These are phyloP conservation scores for Pisolithus albus DNA, from an alignment of 768 basidiomycete genomes.

Conservation along the genomic window DNA sequence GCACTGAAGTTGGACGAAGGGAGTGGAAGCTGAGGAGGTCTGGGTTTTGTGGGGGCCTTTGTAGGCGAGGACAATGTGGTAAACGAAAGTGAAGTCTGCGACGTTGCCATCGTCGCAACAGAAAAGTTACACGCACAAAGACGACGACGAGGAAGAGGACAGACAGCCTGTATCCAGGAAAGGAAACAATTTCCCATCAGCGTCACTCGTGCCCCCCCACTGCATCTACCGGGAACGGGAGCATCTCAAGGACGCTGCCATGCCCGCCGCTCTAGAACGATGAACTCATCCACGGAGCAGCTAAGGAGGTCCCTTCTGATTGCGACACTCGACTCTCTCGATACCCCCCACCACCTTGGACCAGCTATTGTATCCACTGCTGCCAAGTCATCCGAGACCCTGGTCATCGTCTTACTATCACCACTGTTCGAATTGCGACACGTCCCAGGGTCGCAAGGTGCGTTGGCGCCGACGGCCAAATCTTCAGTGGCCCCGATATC, in stretches of 20 bases:
- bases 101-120: constrained; percentile 5
- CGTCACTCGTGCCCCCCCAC: no score
- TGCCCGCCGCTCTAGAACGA: background rate
- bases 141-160: background rate
- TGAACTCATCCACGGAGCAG: background rate
- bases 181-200: no score
- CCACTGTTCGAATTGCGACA: constrained; percentile 41
- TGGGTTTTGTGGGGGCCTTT: constrained; percentile 1
- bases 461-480: no score
- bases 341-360: constrained; percentile 49
- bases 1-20: constrained; percentile 13
- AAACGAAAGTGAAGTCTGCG: constrained; percentile 10
- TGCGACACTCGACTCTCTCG: constrained; percentile 45
- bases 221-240: no score
- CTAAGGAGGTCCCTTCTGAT: constrained; percentile 37
- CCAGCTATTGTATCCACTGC: constrained; percentile 45
- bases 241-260: no score
- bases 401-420: constrained; percentile 62
- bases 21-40: constrained; percentile 10
- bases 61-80: constrained; percentile 3
- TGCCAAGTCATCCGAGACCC: constrained; percentile 38
- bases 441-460: constrained; percentile 1
- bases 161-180: no score
- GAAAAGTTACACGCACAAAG: background rate
- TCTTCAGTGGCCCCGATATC: constrained; percentile 14